Conservation (phyloP, 208 protist genomes). For the Trypanosoma congolense region DNA sequence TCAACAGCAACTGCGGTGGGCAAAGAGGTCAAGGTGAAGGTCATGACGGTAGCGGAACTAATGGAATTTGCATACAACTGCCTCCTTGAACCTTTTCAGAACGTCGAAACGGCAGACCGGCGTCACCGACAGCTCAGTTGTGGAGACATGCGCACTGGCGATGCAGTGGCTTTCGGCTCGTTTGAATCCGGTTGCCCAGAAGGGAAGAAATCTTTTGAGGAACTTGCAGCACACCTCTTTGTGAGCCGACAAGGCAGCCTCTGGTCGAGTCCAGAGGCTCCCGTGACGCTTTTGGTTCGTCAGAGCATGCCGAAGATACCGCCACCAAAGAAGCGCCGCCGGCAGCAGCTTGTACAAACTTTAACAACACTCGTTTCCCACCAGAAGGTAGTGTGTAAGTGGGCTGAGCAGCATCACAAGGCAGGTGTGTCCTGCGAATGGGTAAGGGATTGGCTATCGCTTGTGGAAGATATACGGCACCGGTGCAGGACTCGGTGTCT, state of each 20-base stretch:
- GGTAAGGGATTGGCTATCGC: slow-evolving; percentile 15
- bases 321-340: slow-evolving; percentile 9
- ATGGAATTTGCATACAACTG: slow-evolving; percentile 13
- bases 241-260: slow-evolving; percentile 2
- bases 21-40: too few relatives aligned
- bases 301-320: slow-evolving; percentile 20
- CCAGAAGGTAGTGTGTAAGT: slow-evolving; percentile 17
- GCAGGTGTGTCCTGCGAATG: slow-evolving; percentile 1
- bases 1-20: too few relatives aligned
- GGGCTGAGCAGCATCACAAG: slow-evolving; percentile 1
- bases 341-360: slow-evolving; percentile 20
- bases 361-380: slow-evolving; percentile 22
- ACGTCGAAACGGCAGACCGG: slow-evolving; percentile 4
- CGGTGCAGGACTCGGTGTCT: slow-evolving; percentile 32
- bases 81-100: slow-evolving; percentile 21
- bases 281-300: slow-evolving; percentile 20
- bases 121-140: slow-evolving; percentile 4
- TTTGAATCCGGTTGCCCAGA: neutral
- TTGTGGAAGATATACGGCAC: slow-evolving; percentile 29
- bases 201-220: slow-evolving; percentile 6
- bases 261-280: slow-evolving; percentile 22
- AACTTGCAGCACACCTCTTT: slow-evolving; percentile 24
- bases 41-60: slow-evolving; percentile 5
- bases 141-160: slow-evolving; percentile 1
- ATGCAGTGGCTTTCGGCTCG: slow-evolving; percentile 14